These are phyloP conservation scores for Wallemia mellicola DNA, from an alignment of 1,284 basidiomycete genomes.

Conservation along the genomic window DNA sequence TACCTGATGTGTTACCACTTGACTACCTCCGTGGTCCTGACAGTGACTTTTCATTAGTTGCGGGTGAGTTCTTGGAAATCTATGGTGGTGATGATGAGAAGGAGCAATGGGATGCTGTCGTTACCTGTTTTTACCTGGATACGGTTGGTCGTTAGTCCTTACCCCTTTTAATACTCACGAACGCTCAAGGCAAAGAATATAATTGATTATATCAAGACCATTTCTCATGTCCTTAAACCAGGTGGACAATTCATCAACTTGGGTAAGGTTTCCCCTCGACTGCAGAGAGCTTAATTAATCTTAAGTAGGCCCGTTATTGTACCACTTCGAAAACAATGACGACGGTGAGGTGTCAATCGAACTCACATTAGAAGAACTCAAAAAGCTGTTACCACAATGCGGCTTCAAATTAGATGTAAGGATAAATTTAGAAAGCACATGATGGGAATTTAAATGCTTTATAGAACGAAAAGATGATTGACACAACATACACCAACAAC, in stretches of 20 bases:
- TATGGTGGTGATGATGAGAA: slow-evolving; percentile 37
- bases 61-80: slow-evolving; percentile 77
- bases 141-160: slow-evolving; percentile 26
- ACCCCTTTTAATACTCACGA: slow-evolving; percentile 1
- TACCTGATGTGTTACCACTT: slow-evolving; percentile 59
- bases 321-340: slow-evolving; percentile 79
- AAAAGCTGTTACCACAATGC: slow-evolving; percentile 35
- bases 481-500: slow-evolving; percentile 66
- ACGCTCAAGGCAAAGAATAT: slow-evolving; percentile 47
- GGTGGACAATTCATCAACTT: slow-evolving; percentile 78
- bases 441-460: not conserved
- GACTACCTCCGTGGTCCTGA: slow-evolving; percentile 25
- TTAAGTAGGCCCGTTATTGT: slow-evolving; percentile 47
- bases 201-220: slow-evolving; percentile 57
- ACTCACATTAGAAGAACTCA: slow-evolving; percentile 62
- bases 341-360: slow-evolving; percentile 57
- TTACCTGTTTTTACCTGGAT: slow-evolving; percentile 96
- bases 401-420: slow-evolving; percentile 57
- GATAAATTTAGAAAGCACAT: not conserved
- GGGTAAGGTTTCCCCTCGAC: slow-evolving; percentile 18
- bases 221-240: slow-evolving; percentile 43
- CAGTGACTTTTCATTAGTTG: slow-evolving; percentile 49
- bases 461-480: slow-evolving; percentile 47
- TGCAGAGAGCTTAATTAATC: not conserved
- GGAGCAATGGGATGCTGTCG: slow-evolving; percentile 54